Conservation (phyloP, 768 basidiomycete species). For the Tulasnella calospora region DNA sequence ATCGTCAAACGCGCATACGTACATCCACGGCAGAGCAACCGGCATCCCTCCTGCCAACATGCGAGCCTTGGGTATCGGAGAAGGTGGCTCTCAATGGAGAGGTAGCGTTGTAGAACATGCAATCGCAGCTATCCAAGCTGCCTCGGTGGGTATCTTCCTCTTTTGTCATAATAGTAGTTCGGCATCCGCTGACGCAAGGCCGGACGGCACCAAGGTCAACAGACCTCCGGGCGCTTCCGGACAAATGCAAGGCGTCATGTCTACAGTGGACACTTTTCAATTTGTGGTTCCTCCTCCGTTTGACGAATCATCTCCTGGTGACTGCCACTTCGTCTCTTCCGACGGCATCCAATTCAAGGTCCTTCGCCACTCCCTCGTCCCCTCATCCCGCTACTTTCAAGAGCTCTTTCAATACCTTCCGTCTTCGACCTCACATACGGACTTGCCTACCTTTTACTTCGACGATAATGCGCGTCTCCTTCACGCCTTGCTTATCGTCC, state of each 20-base stretch:
- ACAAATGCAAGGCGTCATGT: neutral
- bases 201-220: neutral
- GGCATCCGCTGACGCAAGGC: neutral
- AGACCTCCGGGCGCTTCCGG: neutral
- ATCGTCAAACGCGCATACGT: neutral
- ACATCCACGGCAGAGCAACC: neutral
- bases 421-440: neutral
- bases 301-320: neutral
- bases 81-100: no score
- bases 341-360: neutral
- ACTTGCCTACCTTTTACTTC: neutral
- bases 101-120: neutral
- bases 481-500: neutral
- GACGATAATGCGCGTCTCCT: neutral
- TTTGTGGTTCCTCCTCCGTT: neutral
- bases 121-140: neutral
- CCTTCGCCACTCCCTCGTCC: neutral
- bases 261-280: neutral
- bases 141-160: neutral
- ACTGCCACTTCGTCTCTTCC: neutral
- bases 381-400: neutral
- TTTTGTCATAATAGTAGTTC: neutral
- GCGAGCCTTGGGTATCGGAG: neutral
- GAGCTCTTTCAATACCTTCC: neutral
- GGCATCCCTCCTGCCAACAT: neutral